Evolutionary conservation across 352 stramenopile species (phyloP).

Genomic region (Phytopythium boreale): DNA sequence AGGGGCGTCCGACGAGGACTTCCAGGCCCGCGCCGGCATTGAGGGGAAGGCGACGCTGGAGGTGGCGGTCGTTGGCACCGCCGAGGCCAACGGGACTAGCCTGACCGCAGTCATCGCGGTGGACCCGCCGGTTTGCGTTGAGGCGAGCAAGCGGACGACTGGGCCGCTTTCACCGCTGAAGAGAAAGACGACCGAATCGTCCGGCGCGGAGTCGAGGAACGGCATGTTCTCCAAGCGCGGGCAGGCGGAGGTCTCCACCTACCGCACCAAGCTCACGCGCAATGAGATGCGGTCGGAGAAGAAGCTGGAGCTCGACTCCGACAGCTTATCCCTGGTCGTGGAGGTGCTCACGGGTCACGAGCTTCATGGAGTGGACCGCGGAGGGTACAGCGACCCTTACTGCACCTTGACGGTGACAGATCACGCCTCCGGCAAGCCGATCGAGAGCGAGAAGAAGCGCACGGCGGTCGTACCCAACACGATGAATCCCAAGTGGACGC

Average conservation of each 20-base stretch:
- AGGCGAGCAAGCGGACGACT: slow-evolving; percentile 50
- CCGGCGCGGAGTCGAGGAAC: slow-evolving; percentile 35
- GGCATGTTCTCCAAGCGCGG: slow-evolving; percentile 44
- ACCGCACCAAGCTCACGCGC: slow-evolving; percentile 45
- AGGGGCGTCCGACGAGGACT: slow-evolving; percentile 49
- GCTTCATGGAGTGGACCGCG: slow-evolving; percentile 48
- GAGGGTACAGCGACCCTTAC: slow-evolving; percentile 75
- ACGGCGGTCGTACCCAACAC: slow-evolving; percentile 66
- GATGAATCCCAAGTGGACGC: slow-evolving; percentile 65
- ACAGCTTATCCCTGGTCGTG: slow-evolving; percentile 44
- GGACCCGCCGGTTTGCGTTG: slow-evolving; percentile 46
- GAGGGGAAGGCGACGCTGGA: slow-evolving; percentile 64
- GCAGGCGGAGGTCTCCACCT: slow-evolving; percentile 54
- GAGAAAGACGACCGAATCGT: slow-evolving; percentile 36
- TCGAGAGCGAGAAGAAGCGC: slow-evolving; percentile 69
- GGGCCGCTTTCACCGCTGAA: slow-evolving; percentile 42
- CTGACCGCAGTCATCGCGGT: slow-evolving; percentile 67
- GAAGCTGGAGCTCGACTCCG: slow-evolving; percentile 19
- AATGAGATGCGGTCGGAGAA: slow-evolving; percentile 64
- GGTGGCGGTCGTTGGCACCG: slow-evolving; percentile 42
- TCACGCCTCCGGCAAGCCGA: slow-evolving; percentile 31
- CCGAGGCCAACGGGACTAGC: slow-evolving; percentile 31
- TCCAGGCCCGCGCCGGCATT: slow-evolving; percentile 45
- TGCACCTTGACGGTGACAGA: slow-evolving; percentile 65
- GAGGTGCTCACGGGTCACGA: slow-evolving; percentile 60